A percentile compares a stretch with the other conserved stretches of the same genome.
These are phyloP conservation scores for Tolypocladium guangdongense DNA, from an alignment of 2,329 filamentous ascomycete species.

Conservation along the genomic window DNA sequence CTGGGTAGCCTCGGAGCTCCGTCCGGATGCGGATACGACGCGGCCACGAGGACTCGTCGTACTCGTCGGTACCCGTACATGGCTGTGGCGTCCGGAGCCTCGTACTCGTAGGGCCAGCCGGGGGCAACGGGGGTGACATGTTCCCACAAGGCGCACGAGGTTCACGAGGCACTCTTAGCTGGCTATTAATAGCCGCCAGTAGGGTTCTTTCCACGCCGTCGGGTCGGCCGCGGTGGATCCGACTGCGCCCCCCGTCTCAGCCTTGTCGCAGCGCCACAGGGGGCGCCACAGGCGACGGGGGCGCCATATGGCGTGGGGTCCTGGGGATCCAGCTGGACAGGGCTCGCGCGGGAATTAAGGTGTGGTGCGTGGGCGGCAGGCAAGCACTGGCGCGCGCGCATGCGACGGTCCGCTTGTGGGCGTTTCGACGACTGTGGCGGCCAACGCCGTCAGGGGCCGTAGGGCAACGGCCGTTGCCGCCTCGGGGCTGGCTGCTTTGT, in stretches of 20 bases:
- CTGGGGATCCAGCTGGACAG: constrained; percentile 2
- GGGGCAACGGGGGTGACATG: neutral
- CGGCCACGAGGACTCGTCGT: no score
- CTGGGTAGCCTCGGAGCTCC: neutral
- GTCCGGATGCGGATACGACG: neutral
- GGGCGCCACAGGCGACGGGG: no score
- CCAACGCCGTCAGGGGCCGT: no score
- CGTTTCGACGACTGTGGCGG: neutral
- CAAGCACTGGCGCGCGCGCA: no score
- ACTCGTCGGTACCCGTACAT: neutral
- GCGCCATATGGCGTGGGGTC: neutral
- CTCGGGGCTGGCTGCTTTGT: neutral
- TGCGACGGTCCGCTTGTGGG: neutral
- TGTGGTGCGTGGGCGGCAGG: neutral
- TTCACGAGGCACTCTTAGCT: no score
- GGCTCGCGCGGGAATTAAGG: neutral
- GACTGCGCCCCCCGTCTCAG: neutral
- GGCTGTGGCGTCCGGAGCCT: neutral
- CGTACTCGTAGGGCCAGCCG: neutral
- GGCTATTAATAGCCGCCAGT: neutral
- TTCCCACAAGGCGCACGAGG: neutral
- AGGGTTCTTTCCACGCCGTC: neutral
- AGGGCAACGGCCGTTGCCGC: no score
- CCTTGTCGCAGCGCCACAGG: neutral
- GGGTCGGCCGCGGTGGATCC: neutral